Evolutionary conservation across 2,329 filamentous ascomycete species (phyloP).

Genomic region (Cadophora sp.): DNA sequence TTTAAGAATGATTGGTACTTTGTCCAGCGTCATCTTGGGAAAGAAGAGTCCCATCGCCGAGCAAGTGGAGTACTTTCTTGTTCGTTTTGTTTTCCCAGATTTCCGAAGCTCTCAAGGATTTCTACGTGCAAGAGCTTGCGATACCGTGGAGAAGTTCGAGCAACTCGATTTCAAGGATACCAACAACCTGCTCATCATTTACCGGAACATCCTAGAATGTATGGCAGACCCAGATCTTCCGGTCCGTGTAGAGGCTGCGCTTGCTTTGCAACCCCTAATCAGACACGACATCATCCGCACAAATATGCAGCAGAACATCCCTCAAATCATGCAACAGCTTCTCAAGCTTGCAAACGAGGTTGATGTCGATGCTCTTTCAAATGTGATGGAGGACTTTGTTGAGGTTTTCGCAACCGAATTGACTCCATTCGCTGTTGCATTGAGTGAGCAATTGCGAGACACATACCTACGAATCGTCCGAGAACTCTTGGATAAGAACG

Average conservation of each 20-base stretch:
- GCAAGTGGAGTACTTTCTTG: slow-evolving; percentile 98
- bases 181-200: slow-evolving; percentile 94
- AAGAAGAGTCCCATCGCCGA: slow-evolving; percentile 99
- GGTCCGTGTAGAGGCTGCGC: slow-evolving; percentile 90
- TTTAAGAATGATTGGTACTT: slow-evolving; percentile 93
- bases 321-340: slow-evolving; percentile 98
- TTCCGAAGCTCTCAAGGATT: slow-evolving; percentile 93
- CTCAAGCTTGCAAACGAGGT: slow-evolving; percentile 97
- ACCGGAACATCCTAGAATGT: slow-evolving; percentile 94
- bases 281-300: slow-evolving; percentile 91
- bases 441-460: slow-evolving; percentile 94
- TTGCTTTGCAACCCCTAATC: slow-evolving; percentile 94
- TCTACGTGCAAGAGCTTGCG: slow-evolving; percentile 91
- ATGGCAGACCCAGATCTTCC: slow-evolving; percentile 95
- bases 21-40: slow-evolving; percentile 91
- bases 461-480: slow-evolving; percentile 94
- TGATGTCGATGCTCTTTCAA: slow-evolving; percentile 94
- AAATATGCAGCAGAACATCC: slow-evolving; percentile 97
- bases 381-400: slow-evolving; percentile 99
- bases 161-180: slow-evolving; percentile 96
- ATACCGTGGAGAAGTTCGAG: slow-evolving; percentile 98
- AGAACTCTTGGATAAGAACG: slow-evolving; percentile 88
- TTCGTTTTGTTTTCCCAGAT: slow-evolving; percentile 97
- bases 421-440: slow-evolving; percentile 93
- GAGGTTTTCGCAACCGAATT: slow-evolving; percentile 98